Conservation (phyloP, 2,329 filamentous ascomycete genomes). For the Xylariaceae sp. region DNA sequence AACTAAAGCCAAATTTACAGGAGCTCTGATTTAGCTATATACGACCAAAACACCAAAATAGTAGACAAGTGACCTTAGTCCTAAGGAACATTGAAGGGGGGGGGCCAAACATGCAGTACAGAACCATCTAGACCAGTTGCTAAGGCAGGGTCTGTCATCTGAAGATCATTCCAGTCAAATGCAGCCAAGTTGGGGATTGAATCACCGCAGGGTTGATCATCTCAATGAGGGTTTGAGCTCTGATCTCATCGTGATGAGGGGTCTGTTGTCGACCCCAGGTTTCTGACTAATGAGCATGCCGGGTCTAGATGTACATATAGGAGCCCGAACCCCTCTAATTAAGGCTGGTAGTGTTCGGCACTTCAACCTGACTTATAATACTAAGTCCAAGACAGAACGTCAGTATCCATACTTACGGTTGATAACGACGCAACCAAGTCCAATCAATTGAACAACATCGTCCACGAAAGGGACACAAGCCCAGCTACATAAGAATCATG, state of each 20-base stretch:
- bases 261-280: conserved; percentile 18
- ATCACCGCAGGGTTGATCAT: conserved; percentile 27
- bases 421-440: neutral
- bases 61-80: too few relatives aligned
- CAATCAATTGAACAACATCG: neutral
- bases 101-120: too few relatives aligned
- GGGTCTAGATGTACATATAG: conserved; percentile 26
- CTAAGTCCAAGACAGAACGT: neutral
- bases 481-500: conserved; percentile 30
- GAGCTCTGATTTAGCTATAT: too few relatives aligned
- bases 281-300: conserved; percentile 29
- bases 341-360: neutral
- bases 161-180: conserved; percentile 5
- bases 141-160: conserved; percentile 12
- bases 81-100: too few relatives aligned
- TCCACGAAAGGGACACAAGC: neutral
- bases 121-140: too few relatives aligned
- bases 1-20: too few relatives aligned
- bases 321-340: conserved; percentile 9
- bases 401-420: neutral
- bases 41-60: too few relatives aligned
- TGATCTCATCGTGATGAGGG: conserved; percentile 43
- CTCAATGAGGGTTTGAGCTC: conserved; percentile 27
- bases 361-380: neutral
- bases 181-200: conserved; percentile 15